Conservation (phyloP, 345 rosid genomes). For the Lenwebbia sp. region DNA sequence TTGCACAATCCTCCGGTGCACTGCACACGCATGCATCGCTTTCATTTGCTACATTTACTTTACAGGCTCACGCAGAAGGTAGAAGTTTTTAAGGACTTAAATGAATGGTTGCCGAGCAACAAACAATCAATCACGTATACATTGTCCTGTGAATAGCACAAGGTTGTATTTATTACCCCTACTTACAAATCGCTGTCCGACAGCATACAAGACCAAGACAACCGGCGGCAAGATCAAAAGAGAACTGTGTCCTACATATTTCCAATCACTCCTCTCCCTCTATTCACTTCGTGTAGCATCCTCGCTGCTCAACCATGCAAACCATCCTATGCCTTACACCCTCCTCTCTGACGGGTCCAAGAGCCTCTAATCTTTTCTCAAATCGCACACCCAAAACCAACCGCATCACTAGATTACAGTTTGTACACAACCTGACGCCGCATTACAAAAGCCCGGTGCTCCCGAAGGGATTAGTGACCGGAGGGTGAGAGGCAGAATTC, state of each 20-base stretch:
- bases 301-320: not conserved
- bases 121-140: not conserved
- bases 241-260: not conserved
- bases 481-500: slow-evolving; percentile 27
- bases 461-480: slow-evolving; percentile 68
- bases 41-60: not conserved
- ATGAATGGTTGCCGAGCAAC: not conserved
- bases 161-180: not conserved
- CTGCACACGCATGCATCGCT: not conserved
- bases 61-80: not conserved
- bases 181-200: not conserved
- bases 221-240: not conserved
- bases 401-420: not conserved
- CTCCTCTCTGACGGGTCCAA: not conserved
- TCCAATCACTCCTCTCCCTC: not conserved
- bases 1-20: not conserved
- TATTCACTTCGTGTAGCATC: not conserved
- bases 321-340: not conserved
- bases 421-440: not conserved
- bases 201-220: not conserved
- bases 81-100: not conserved
- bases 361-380: not conserved
- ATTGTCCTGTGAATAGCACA: not conserved
- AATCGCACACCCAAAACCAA: not conserved
- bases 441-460: slow-evolving; percentile 49